phyloP scores from a whole-genome alignment of 2,329 filamentous ascomycete species.

The Sordariomycetes sp. region DNA sequence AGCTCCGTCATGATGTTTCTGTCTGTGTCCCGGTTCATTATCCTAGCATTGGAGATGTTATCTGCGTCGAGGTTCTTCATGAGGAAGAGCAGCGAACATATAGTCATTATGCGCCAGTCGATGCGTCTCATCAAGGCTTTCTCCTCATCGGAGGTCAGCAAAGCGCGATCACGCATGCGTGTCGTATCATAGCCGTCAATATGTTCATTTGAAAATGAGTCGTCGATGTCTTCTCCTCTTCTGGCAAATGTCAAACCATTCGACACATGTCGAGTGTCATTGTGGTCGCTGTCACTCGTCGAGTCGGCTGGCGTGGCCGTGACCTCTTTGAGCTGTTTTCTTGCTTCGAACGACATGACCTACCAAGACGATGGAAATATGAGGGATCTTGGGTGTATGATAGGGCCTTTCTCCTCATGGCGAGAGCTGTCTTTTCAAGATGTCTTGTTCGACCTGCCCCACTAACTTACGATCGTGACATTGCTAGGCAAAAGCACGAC shows the following conservation, averaged over 20 bases:
- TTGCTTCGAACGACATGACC: no score
- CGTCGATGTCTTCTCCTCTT: not conserved
- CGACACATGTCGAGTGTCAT: not conserved
- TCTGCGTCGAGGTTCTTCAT: slow-evolving; percentile 28
- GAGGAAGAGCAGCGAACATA: slow-evolving; percentile 28
- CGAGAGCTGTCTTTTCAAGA: no score
- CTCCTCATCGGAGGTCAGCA: slow-evolving; percentile 14
- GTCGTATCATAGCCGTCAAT: slow-evolving; percentile 20
- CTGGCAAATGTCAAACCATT: not conserved
- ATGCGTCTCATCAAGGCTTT: slow-evolving; percentile 13
- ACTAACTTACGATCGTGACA: no score
- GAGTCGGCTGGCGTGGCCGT: not conserved
- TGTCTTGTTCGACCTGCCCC: no score
- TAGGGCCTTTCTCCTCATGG: no score
- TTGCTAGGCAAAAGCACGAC: no score
- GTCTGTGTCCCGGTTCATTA: slow-evolving; percentile 30
- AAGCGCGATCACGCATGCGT: slow-evolving; percentile 22
- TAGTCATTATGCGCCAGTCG: slow-evolving; percentile 14
- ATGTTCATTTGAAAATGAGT: slow-evolving; percentile 4
- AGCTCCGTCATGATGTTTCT: slow-evolving; percentile 31
- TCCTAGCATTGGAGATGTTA: slow-evolving; percentile 31
- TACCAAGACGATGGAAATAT: no score
- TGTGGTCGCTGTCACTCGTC: not conserved
- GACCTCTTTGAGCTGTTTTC: no score
- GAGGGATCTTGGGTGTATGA: no score